Evolutionary conservation across 202 grass and related monocot species (phyloP), one percentile per base, ranked within the genome.

Genomic region (Schoenoplectus triqueter): DNA sequence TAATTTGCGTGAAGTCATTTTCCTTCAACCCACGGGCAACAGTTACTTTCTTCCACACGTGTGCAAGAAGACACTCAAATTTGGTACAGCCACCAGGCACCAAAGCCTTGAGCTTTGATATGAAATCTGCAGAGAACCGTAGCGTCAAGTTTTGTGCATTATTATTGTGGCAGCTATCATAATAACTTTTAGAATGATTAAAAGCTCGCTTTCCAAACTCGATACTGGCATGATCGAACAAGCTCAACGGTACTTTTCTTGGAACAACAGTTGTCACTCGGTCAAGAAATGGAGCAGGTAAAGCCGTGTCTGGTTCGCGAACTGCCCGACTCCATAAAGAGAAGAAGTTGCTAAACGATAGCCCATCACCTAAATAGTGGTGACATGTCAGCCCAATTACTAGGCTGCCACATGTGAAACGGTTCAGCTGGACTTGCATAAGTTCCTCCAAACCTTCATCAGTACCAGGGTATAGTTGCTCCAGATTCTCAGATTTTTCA

Each of bases 31-130:
- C 73, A 2, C 84, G 80, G 22, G 80, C 87, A 55, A 15, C 55
- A 17, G 87, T 89, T 63, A 89, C 56, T 62, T 89, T 92, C 74
- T 84, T 89, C 90, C 90, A 89, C 22, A 81, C 42, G 80, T 91
- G 84, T 2, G 87, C 73, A 0, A 87, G 73, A 3, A 92, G 51
- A 45, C 79, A 85, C 61, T 87, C 69, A 70, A 92, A 92, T 18
- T 80, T 92, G 66, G 80, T 85, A 82, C 85, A 89, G 10, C 62
- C 61, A 10, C 4, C 10, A 54, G 74, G 81, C 10, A 69, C 85
- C 31, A 46, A 56, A 8, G 90, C 61, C 7, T 82, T 92, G 47
- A 92, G 82, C 0, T 51, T 81, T 41, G 77, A 74, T 70, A 92
- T 46, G 81, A 89, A 92, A 50, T 92, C 85, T 0, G 52, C 5